Percentiles rank a stretch among this genome's conserved stretches.
phyloP scores from a whole-genome alignment of 2,329 filamentous ascomycete genomes.

The Domatiomyces globalis region DNA sequence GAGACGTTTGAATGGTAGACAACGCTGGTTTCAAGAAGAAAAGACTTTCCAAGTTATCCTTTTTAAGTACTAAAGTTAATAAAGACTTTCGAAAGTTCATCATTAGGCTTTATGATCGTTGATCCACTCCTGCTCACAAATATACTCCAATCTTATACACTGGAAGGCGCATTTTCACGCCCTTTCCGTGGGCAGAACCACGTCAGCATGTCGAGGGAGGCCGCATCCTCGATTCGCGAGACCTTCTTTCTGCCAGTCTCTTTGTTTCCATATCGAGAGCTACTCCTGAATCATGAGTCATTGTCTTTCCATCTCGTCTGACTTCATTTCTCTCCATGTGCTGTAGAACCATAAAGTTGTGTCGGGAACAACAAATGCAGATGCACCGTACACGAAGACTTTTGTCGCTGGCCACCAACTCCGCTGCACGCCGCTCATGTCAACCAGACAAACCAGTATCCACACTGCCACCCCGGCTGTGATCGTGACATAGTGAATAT shows the following conservation, averaged over 20 bases:
- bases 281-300: not conserved
- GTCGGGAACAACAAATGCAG: not conserved
- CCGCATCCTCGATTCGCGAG: not conserved
- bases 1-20: slow-evolving; percentile 24
- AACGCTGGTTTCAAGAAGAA: not conserved
- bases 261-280: not conserved
- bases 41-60: too few relatives aligned
- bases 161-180: not conserved
- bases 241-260: not conserved
- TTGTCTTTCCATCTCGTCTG: not conserved
- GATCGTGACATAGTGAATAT: not conserved
- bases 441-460: not conserved
- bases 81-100: not conserved
- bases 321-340: not conserved
- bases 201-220: not conserved
- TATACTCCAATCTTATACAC: not conserved
- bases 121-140: not conserved
- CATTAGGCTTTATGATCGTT: not conserved
- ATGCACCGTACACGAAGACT: not conserved
- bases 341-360: not conserved
- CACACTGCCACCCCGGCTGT: not conserved
- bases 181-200: not conserved
- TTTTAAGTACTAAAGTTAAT: too few relatives aligned
- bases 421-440: not conserved
- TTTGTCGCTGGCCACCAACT: not conserved